Evolutionary conservation across 1,139 yeast species (phyloP).

Genomic region (Kodamaea suecica): DNA sequence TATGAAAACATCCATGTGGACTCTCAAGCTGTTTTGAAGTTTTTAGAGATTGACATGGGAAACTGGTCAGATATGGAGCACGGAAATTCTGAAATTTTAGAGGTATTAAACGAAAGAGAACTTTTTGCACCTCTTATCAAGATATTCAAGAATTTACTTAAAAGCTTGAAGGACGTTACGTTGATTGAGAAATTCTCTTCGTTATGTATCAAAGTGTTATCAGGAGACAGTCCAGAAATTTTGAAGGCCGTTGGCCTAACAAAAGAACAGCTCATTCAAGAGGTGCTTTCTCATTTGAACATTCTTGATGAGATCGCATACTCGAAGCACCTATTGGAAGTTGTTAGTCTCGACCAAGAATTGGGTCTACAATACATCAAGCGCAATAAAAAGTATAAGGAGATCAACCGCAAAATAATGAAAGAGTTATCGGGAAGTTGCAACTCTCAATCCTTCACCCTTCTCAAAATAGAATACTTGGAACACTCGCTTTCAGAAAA

Average conservation of each 20-base stretch:
- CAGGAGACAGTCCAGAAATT: background rate
- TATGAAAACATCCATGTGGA: constrained; percentile 6
- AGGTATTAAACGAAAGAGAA: constrained; percentile 1
- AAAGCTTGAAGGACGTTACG: constrained; percentile 8
- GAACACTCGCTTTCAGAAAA: constrained; percentile 29
- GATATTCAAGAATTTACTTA: constrained; percentile 12
- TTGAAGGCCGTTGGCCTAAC: background rate
- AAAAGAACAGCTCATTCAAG: constrained; percentile 6
- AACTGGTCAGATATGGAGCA: constrained; percentile 11
- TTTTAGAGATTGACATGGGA: constrained; percentile 10
- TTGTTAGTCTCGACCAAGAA: constrained; percentile 28
- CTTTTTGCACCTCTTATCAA: constrained; percentile 6
- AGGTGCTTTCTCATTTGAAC: constrained; percentile 5
- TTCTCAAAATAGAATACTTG: constrained; percentile 35
- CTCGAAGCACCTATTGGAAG: constrained; percentile 27
- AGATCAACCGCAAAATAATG: constrained; percentile 32
- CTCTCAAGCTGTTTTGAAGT: background rate
- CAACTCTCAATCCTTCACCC: constrained; percentile 22
- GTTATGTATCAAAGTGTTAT: constrained; percentile 8
- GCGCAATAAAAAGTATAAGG: constrained; percentile 25
- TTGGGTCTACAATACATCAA: constrained; percentile 30
- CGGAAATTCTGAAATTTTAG: constrained; percentile 8
- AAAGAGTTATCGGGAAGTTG: constrained; percentile 25
- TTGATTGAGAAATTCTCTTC: constrained; percentile 10
- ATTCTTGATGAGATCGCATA: constrained; percentile 22